Evolutionary conservation across 2,329 filamentous ascomycete genomes (phyloP).

Genomic region (Calonectria pseudoreteaudii): DNA sequence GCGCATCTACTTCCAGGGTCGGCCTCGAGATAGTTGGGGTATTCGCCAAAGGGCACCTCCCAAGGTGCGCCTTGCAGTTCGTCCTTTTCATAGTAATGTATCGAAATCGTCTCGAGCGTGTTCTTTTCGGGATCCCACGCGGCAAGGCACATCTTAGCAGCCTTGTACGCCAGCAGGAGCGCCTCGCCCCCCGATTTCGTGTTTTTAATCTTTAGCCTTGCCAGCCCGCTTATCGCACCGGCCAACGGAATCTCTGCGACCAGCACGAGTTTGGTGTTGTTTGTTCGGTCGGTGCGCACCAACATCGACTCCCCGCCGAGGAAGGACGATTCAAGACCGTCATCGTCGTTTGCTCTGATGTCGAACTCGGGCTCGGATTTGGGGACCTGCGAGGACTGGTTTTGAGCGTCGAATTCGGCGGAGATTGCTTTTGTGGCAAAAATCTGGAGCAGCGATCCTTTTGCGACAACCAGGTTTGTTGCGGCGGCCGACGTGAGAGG

Average conservation of each 20-base stretch:
- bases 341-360: constrained; percentile 67
- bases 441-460: constrained; percentile 92
- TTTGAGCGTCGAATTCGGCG: constrained; percentile 68
- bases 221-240: constrained; percentile 86
- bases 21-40: constrained; percentile 84
- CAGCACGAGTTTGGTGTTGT: constrained; percentile 83
- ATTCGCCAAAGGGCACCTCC: constrained; percentile 79
- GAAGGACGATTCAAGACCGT: constrained; percentile 75
- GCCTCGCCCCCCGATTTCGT: constrained; percentile 86
- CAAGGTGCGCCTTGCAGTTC: constrained; percentile 87
- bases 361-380: constrained; percentile 63
- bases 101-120: constrained; percentile 87
- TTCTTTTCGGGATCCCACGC: constrained; percentile 91
- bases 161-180: constrained; percentile 84
- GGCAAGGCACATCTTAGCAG: constrained; percentile 92
- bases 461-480: constrained; percentile 90
- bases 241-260: constrained; percentile 86
- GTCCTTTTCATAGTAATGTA: constrained; percentile 98
- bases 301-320: constrained; percentile 72
- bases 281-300: constrained; percentile 71
- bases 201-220: constrained; percentile 77
- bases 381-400: constrained; percentile 48
- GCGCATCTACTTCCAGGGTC: constrained; percentile 95
- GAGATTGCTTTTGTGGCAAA: constrained; percentile 79
- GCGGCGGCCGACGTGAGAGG: constrained; percentile 81